Base-by-base conservation (phyloP, 164 flowering plant species). In the Macadamia tetraphylla region DNA sequence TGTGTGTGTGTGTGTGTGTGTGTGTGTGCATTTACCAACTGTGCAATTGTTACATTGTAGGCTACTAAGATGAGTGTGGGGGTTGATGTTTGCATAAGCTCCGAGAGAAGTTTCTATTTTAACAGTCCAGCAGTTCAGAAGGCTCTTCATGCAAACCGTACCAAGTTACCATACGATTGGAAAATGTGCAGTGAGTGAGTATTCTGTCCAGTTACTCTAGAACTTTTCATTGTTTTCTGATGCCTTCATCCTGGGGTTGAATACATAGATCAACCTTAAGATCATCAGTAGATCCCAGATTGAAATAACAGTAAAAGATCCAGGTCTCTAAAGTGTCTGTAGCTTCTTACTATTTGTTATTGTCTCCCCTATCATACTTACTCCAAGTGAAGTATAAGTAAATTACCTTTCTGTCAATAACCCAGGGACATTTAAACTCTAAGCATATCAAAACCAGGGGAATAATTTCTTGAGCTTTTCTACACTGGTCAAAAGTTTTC, bases 131-230 rank as follows among this genome's bases (percentile, higher is more conserved):
- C 83, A 72, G 97, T 92, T 79, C 99, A 94, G 74, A 75, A 76
- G 68, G 95, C 97, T 66, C 95, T 94, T 74, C 99, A 92, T 82
- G 97, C 97, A 9, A 94, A 92, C 76, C 78, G 91, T 35, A 94
- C 97, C 5, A 81, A 79, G 14, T 75, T 94, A 60, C 89, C 88
- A 23, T 94, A 92, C 67, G 17, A 56, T 7, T 94, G 99, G 98
- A 67, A 83, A 1, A 94, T 92, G 99, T 94, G 99, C 84, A 92
- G 92, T 64, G 64, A 70, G 98, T 92, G 74, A 74, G 87, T 72
- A 61, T 0, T 61, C 67, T 72, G 13, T 62, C 44, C 4, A 32
- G 0, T 35, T 29, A 32, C 4, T n/a, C 18, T 62, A 40, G 70
- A 29, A 7, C 44, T 13, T 49, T 53, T 58, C 17, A 13, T 30